Evolutionary conservation across 164 flowering plant genomes (phyloP), one percentile per base, ranked within the genome.

Genomic region (Cinnamomum chago): DNA sequence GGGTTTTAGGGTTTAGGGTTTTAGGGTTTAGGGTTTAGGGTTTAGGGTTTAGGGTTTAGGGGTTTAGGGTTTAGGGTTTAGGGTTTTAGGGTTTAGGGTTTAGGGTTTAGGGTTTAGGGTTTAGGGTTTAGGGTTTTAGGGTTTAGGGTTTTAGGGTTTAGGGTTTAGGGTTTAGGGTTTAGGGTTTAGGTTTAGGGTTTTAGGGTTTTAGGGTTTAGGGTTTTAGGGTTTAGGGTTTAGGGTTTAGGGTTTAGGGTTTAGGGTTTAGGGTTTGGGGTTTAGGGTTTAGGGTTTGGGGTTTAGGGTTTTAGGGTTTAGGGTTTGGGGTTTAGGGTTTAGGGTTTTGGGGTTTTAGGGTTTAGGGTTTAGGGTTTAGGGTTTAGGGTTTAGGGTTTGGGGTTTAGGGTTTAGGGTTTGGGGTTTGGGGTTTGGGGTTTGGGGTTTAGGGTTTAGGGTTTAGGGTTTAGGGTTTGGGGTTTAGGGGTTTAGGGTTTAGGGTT

Each of bases 391-490:
- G 76, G 65, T 67, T 67, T 22, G 17, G 76, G 76, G 30, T 74
- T 74, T 22, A 22, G 76, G 71, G 47, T 74, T 67, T 15, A 14
- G 71, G 76, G 62, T 74, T 74, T 51, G 33, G 76, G 76, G 47
- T 67, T 67, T 51, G 18, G 76, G 76, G 58, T 74, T 67, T 74
- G 50, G 62, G 75, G 70, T 64, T 73, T 73, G 50, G 75, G 70
- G 75, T 65, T 73, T 73, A 73, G 76, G 70, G 76, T 66, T 73
- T 73, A 73, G 70, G 76, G 76, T 73, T 66, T 24, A 17, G 50
- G 60, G 68, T 64, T 74, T 74, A 74, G 76, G 76, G 62, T 64
- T 73, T 73, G 35, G 68, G 23, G 67, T 4, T 64, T 22, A 22
- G n/a, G 67, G 67, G 67, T 15, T 64, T 22, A 22, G 67, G 67